A percentile compares a stretch with the other conserved stretches of the same genome.
Evolutionary conservation across 169 alveolate genomes (phyloP).

Genomic region (Plasmodium cynomolgi): DNA sequence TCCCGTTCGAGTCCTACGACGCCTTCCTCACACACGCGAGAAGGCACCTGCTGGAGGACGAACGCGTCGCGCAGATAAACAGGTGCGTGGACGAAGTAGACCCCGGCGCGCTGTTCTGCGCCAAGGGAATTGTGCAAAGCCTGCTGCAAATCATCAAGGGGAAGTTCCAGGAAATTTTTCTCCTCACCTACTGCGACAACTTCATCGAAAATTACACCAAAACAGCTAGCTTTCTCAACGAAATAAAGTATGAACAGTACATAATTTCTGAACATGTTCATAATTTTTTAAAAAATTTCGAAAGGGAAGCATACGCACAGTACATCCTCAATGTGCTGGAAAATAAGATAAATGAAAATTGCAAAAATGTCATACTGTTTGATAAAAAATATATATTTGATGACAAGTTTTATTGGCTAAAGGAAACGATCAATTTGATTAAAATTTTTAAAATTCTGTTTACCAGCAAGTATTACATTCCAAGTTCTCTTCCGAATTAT

Average conservation of each 20-base stretch:
- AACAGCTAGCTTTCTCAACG: constrained; percentile 66
- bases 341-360: constrained; percentile 58
- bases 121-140: constrained; percentile 74
- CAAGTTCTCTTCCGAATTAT: constrained; percentile 38
- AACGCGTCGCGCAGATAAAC: constrained; percentile 37
- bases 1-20: constrained; percentile 42
- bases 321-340: constrained; percentile 68
- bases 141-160: constrained; percentile 56
- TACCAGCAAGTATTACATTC: constrained; percentile 64
- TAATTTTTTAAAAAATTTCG: constrained; percentile 65
- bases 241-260: constrained; percentile 65
- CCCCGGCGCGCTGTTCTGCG: constrained; percentile 65
- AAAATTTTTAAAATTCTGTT: constrained; percentile 67
- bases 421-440: constrained; percentile 69
- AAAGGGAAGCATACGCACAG: constrained; percentile 61
- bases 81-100: constrained; percentile 64
- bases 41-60: constrained; percentile 18
- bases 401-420: constrained; percentile 68
- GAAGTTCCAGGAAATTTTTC: constrained; percentile 28
- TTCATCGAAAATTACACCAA: constrained; percentile 77
- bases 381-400: constrained; percentile 74
- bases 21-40: constrained; percentile 1
- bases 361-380: constrained; percentile 48
- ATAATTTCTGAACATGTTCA: constrained; percentile 21
- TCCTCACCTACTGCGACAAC: constrained; percentile 72